Base-by-base conservation (phyloP, 1,284 basidiomycete genomes). In the Nidula niveotomentosa region DNA sequence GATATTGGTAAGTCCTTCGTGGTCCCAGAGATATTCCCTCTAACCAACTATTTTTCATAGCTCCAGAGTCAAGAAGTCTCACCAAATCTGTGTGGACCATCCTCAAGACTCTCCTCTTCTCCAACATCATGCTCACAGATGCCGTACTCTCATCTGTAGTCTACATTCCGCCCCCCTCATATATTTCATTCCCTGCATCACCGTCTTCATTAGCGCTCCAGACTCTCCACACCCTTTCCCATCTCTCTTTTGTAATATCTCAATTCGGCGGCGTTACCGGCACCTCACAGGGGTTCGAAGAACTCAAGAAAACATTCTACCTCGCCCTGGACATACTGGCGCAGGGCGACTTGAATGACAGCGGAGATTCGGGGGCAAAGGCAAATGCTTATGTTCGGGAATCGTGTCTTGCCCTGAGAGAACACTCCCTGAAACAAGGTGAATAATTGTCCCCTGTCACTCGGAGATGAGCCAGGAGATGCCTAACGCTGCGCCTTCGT, bases 191-290 rank as follows among this genome's bases (percentile, higher is more conserved):
- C 39, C 41, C 44, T 13, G 60, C 67, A 15, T 75, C 75, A 1
- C 75, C 83, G 8, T 72, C 78, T 1, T 61, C 72, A 5, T 70
- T 88, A 9, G 79, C 85, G 1, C 67, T 79, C 5, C 68, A 73
- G 8, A 74, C 77, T 2, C 69, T 91, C 0, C 74, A 76, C 34
- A 80, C 78, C 0, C 74, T 90, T 8, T 81, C 77, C 12, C 79
- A 84, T 60, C 71, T 90, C n/a, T 81, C 88, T 0, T 88, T 88
- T 61, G 78, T 90, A 37, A 79, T 91, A 6, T 80, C 85, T 2
- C 81, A 88, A 60, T 91, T 91, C 60, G 89, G 90, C 3, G 88
- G 90, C 6, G 78, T 88, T 33, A 78, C 80, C 1, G 78, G 80
- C 1, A 79, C 80, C 0, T 67, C 74, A 8, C 71, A 75, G 17